phyloP scores from a whole-genome alignment of 257 asterid genomes.

The Solanum etuberosum region DNA sequence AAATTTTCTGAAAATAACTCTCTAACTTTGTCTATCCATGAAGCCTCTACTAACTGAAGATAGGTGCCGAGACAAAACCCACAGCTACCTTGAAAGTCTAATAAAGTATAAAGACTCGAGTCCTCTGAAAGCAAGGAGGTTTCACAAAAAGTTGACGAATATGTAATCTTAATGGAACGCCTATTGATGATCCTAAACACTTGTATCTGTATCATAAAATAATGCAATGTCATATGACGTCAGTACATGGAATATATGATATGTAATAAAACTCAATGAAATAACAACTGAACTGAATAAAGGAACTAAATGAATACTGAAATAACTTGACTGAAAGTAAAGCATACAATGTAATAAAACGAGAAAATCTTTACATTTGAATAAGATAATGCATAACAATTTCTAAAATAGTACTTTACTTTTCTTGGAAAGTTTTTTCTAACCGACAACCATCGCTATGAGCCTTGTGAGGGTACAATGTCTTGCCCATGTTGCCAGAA shows the following conservation, averaged over 20 bases:
- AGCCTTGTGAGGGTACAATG: background rate
- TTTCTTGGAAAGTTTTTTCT: background rate
- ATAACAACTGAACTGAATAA: background rate
- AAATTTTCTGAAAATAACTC: background rate
- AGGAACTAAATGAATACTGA: background rate
- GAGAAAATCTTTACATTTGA: background rate
- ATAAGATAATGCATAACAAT: background rate
- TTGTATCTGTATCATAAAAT: background rate
- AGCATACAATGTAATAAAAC: background rate
- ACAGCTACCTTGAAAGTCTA: background rate
- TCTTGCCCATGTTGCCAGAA: background rate
- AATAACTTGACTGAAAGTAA: background rate
- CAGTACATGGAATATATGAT: background rate
- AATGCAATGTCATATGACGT: too few relatives aligned
- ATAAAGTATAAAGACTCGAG: background rate
- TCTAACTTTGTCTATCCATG: background rate
- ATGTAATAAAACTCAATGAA: background rate
- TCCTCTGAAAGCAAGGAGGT: background rate
- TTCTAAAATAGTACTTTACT: background rate
- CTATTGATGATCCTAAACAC: background rate
- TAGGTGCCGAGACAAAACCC: background rate
- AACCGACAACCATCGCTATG: background rate
- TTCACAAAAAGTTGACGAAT: background rate
- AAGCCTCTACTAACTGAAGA: background rate
- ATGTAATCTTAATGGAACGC: background rate